Evolutionary conservation across 805 yeast genomes (phyloP), one percentile per base, ranked within the genome.

Genomic region (Nakazawaea sp.): DNA sequence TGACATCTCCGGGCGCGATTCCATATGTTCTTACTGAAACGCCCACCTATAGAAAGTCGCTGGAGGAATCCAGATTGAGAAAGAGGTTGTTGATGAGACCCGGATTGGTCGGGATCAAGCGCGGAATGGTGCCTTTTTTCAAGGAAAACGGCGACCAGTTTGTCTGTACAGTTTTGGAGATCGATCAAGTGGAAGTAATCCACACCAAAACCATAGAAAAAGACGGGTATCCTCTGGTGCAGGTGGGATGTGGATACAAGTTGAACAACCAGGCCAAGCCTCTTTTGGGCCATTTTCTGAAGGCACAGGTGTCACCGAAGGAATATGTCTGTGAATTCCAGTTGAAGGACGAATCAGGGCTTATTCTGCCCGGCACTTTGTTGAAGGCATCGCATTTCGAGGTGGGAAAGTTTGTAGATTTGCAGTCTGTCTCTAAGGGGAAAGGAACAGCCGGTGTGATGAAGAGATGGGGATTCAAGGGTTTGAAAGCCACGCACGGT

Each of bases 381-480:
- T 61, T 92, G 39, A 73, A 65, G 38, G 96, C 96, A 2, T 88
- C 86, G 53, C 89, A 81, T 59, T 90, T 90, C 57, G 72, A 77
- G 40, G 68, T 64, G 13, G 97, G 97, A 21, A 92, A 87, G 58
- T 72, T 64, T 42, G 89, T 92, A 19, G 98, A 92, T 56, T 64
- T 87, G 36, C 72, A 77, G 55, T 82, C 89, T 12, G 69, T 71
- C 15, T 69, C 89, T 36, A 90, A 87, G 58, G 98, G 98, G 62
- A 92, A 92, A 61, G 98, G 98, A 9, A 87, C 87, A 58, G 86
- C 89, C 17, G 98, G 98, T 76, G 97, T 90, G 18, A 92, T 92
- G 96, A 90, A 90, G 59, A 79, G 96, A 62, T 83, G 82, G 68
- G 84, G 86, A 10, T 92, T 90, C 64, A 66, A 65, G 32, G 98